Evolutionary conservation across 1,139 yeast species (phyloP), one percentile per base, ranked within the genome.

Genomic region (Saccharomycopsis hybrid): DNA sequence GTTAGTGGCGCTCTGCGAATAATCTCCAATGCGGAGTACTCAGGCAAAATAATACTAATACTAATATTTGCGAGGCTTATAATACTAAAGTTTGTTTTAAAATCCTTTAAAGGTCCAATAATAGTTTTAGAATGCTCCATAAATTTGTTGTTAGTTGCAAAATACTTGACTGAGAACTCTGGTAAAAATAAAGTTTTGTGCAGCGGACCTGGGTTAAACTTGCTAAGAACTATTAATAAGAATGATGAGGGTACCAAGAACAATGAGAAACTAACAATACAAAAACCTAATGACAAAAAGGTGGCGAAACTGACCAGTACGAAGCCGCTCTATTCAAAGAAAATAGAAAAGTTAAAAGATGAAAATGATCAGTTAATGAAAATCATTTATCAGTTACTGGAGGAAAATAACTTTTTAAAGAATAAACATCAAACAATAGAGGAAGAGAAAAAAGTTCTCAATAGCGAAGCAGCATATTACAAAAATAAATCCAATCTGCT

Each of bases 401-500:
- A 27, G 9, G 35, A 44, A 39, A 11, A 24, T 24, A 44, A 24
- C 13, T 27, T 32, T 7, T 25, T 36, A 38, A 44, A 37, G 25
- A 25, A 24, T 24, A 36, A 36, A n/a, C 9, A 36, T 9, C 24
- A 36, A 36, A 36, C 7, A 9, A 5, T 11, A 5, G 7, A 11
- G 9, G 39, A 36, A 5, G 39, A 36, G 24, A 36, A 13, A 9
- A 36, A 13, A n/a, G 5, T 36, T 9, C 5, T 36, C 24, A 7
- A 25, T 3, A 41, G 39, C 13, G 42, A 47, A 37, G 5, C 35
- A 11, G 38, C 27, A 28, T 37, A 33, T 30, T 47, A 18, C 30
- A 41, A 47, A 47, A 44, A 44, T 13, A 44, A 38, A 18, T 13
- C 13, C 32, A 27, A 32, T 29, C 29, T 32, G 35, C 37, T 47